Evolutionary conservation across 176 grass and related monocot species (phyloP), one percentile per base, ranked within the genome.

Genomic region (Alopecurus myosuroides): DNA sequence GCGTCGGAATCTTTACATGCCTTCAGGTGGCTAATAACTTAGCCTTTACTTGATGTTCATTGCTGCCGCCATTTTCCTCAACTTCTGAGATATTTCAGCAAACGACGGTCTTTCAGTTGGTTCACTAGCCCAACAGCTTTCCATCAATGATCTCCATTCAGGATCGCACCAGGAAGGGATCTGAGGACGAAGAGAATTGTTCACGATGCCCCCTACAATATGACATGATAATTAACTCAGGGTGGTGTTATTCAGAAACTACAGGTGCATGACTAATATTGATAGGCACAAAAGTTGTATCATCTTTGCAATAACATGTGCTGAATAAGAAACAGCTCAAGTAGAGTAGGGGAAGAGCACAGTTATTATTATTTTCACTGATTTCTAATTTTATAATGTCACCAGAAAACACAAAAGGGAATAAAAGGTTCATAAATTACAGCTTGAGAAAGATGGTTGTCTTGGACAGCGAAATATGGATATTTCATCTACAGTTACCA

Each of bases 131-230:
- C 97, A 99, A 77, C 97, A 91, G 74, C 84, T 90, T 87, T 94
- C 89, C 97, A 96, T 99, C 85, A 99, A 71, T 63, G 74, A 83
- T 82, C 92, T 99, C 97, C 97, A 99, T 88, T 99, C 97, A 92
- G 97, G 97, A 88, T 99, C 97, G 65, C 97, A 99, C 97, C 97
- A 99, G 3, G 97, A 65, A 31, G 97, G 93, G 70, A 92, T 94
- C 76, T 94, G 86, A 87, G 97, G 97, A 39, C 97, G 97, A 58
- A 96, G 78, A 45, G 89, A 78, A 83, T 96, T 84, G 70, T 94
- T 94, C 45, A 99, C 77, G 19, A 99, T 95, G 45, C 89, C 97
- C 30, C 97, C 93, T 99, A 82, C 55, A 89, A 76, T 55, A 75
- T 52, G 45, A 23, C 36, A 87, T 76, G 50, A 26, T 57, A 62